These are phyloP conservation scores for Collybiopsis confluens DNA, from an alignment of 768 basidiomycete genomes.

Conservation along the genomic window DNA sequence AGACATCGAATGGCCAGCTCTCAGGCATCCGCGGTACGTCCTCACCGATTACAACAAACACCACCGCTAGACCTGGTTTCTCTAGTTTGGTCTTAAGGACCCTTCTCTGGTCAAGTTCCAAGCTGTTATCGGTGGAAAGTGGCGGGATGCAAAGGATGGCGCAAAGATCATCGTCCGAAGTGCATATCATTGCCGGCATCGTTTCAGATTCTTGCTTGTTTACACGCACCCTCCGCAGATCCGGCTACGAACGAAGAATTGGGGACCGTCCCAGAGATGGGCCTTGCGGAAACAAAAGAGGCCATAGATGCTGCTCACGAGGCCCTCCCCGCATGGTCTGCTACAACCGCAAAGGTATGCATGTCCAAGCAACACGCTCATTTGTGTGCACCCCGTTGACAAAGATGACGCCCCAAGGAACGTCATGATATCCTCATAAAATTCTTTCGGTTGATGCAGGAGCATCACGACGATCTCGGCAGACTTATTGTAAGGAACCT, in stretches of 20 bases:
- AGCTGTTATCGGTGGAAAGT: conserved; percentile 80
- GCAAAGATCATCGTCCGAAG: conserved; percentile 73
- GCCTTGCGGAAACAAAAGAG: conserved; percentile 71
- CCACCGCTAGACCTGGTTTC: not conserved
- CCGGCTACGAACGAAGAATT: conserved; percentile 83
- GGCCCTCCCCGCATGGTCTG: conserved; percentile 84
- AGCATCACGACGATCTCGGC: conserved; percentile 82
- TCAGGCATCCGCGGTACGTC: conserved; percentile 26
- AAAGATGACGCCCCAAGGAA: conserved; percentile 34
- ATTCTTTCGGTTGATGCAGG: conserved; percentile 72
- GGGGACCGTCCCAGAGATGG: conserved; percentile 89
- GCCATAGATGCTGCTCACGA: conserved; percentile 80
- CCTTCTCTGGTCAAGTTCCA: conserved; percentile 68
- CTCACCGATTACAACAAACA: too few relatives aligned
- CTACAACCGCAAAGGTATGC: conserved; percentile 79
- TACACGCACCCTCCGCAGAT: conserved; percentile 43
- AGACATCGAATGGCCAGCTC: conserved; percentile 54
- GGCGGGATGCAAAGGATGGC: conserved; percentile 76
- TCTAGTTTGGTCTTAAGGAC: conserved; percentile 75
- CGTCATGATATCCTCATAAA: conserved; percentile 84
- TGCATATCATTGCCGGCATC: conserved; percentile 22
- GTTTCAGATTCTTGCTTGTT: not conserved
- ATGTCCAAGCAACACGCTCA: not conserved
- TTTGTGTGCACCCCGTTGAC: not conserved
- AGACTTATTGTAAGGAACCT: conserved; percentile 66